Percentiles rank a stretch among this genome's conserved stretches.
These are phyloP conservation scores for Diversispora eburnea DNA, from an alignment of 192 early-diverging fungal species.

Conservation along the genomic window DNA sequence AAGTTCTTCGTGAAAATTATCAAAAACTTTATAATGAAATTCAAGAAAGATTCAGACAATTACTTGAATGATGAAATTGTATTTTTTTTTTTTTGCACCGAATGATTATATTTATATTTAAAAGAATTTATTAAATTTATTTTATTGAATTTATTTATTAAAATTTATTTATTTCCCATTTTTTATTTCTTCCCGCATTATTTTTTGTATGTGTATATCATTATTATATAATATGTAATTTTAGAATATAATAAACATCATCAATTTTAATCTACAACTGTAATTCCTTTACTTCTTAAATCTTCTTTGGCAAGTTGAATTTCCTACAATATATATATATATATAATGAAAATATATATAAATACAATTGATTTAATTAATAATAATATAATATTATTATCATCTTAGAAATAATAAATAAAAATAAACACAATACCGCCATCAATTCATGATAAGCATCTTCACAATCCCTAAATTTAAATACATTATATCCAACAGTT, in stretches of 20 bases:
- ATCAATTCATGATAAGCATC: constrained; percentile 82
- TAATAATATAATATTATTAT: not conserved
- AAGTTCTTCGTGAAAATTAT: constrained; percentile 82
- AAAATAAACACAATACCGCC: constrained; percentile 49
- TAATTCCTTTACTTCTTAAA: constrained; percentile 10
- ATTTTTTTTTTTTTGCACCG: too few relatives aligned
- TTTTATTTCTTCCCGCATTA: too few relatives aligned
- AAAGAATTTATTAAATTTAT: too few relatives aligned
- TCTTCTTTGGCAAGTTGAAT: constrained; percentile 22
- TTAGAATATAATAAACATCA: too few relatives aligned
- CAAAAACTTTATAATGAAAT: constrained; percentile 91
- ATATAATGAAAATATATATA: not conserved
- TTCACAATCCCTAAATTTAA: constrained; percentile 89
- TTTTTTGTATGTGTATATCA: too few relatives aligned
- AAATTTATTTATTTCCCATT: too few relatives aligned
- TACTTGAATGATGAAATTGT: constrained; percentile 17
- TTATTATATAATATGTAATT: too few relatives aligned
- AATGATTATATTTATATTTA: too few relatives aligned
- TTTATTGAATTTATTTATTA: too few relatives aligned
- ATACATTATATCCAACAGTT: constrained; percentile 80
- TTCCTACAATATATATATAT: not conserved
- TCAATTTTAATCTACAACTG: not conserved
- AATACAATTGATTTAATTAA: not conserved
- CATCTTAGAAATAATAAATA: too few relatives aligned
- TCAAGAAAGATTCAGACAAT: constrained; percentile 80